Evolutionary conservation across 1,284 basidiomycete genomes (phyloP).

Genomic region (Polyporus tsugae): DNA sequence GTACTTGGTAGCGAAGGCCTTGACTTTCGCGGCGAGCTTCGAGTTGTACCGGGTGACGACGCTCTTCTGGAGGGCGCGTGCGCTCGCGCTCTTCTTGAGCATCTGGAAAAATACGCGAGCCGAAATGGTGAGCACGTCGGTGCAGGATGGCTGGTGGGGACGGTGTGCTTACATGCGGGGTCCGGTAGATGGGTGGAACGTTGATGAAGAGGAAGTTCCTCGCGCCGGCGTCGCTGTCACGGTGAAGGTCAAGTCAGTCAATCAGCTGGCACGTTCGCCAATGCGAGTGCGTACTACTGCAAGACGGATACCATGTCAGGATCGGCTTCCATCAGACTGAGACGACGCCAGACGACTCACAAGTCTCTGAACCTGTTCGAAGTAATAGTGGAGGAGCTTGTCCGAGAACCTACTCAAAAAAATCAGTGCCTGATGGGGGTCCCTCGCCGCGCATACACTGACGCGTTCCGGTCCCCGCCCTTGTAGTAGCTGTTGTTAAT

Average conservation of each 20-base stretch:
- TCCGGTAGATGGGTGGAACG: conserved; percentile 63
- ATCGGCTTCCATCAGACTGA: neutral
- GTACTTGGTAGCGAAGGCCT: conserved; percentile 51
- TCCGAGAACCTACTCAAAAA: conserved; percentile 53
- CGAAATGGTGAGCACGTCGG: too few species aligned
- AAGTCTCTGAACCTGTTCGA: conserved; percentile 60
- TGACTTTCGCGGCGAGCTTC: conserved; percentile 50
- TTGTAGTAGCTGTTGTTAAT: conserved; percentile 61
- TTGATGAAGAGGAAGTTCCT: conserved; percentile 68
- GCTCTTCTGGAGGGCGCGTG: conserved; percentile 51
- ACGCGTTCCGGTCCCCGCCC: conserved; percentile 57
- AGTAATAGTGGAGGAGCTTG: conserved; percentile 58
- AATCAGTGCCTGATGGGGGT: neutral
- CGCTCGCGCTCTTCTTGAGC: conserved; percentile 50
- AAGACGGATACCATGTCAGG: neutral
- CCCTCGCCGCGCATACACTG: conserved; percentile 33
- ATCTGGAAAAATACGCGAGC: conserved; percentile 47
- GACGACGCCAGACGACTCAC: conserved; percentile 44
- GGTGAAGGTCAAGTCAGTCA: neutral
- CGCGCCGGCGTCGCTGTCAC: conserved; percentile 56
- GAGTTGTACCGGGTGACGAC: conserved; percentile 61
- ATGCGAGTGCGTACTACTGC: conserved; percentile 36
- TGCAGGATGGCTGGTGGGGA: too few species aligned
- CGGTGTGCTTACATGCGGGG: conserved; percentile 51
- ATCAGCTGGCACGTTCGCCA: too few species aligned